Evolutionary conservation across 495 filamentous ascomycete species (phyloP).

Genomic region (Talaromyces thailandensis): DNA sequence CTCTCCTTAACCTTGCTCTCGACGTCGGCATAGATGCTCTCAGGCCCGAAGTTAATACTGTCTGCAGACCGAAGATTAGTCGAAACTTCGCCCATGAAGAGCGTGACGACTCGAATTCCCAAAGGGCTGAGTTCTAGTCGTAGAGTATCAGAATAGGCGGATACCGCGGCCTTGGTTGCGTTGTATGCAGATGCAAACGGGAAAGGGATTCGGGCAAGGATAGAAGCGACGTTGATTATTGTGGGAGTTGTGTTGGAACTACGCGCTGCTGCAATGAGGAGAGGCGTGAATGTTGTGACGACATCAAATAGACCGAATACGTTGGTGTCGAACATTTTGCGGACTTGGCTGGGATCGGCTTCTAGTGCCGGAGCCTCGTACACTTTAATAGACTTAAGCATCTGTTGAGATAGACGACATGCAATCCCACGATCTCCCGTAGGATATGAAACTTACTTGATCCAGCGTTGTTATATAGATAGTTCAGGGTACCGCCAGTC

Average conservation of each 20-base stretch:
- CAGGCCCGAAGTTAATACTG: not conserved
- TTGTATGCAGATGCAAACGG: conserved; percentile 10
- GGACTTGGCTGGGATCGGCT: conserved; percentile 17
- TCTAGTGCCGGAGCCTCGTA: conserved; percentile 24
- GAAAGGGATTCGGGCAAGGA: not conserved
- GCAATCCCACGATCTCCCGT: not conserved
- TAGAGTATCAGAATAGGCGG: conserved; percentile 14
- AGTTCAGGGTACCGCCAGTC: conserved; percentile 19
- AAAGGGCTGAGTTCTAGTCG: conserved; percentile 40
- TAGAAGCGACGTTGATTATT: not conserved
- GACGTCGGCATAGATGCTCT: not conserved
- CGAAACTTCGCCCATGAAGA: conserved; percentile 15
- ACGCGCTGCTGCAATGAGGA: conserved; percentile 13
- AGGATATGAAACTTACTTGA: not conserved
- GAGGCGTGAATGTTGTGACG: conserved; percentile 26
- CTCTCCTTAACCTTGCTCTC: conserved; percentile 1
- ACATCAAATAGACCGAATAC: conserved; percentile 27
- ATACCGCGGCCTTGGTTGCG: conserved; percentile 20
- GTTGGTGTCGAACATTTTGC: conserved; percentile 32
- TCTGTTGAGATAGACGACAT: not conserved
- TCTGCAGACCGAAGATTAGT: conserved; percentile 5
- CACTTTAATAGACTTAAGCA: conserved; percentile 3
- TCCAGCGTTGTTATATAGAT: conserved; percentile 34
- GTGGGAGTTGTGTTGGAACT: not conserved
- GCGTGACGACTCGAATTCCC: conserved; percentile 43